Percentiles rank a stretch among this genome's conserved stretches.
Evolutionary conservation across 768 basidiomycete species (phyloP).

Genomic region (Tulasnella sp.): DNA sequence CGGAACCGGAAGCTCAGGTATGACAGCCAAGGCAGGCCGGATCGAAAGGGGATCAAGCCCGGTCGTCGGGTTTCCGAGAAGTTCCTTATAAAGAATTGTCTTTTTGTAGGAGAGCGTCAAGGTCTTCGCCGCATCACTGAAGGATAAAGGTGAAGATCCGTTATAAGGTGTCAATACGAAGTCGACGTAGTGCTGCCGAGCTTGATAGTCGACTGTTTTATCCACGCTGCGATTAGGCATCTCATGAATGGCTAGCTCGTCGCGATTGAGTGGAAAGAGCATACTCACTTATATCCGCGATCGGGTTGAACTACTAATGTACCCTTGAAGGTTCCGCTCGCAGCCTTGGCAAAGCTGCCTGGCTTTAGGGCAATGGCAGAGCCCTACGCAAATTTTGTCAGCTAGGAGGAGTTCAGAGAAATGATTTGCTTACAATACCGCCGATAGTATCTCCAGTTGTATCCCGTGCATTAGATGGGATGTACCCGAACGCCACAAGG

Average conservation of each 20-base stretch:
- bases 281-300: slow-evolving; percentile 24
- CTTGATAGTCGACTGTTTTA: slow-evolving; percentile 47
- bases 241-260: not conserved
- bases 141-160: slow-evolving; percentile 33
- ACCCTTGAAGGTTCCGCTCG: slow-evolving; percentile 35
- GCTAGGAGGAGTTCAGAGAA: not conserved
- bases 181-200: slow-evolving; percentile 48
- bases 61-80: slow-evolving; percentile 35
- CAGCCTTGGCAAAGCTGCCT: slow-evolving; percentile 31
- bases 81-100: slow-evolving; percentile 41
- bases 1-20: slow-evolving; percentile 37
- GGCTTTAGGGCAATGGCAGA: slow-evolving; percentile 47
- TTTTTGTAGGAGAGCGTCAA: slow-evolving; percentile 39
- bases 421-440: slow-evolving; percentile 33
- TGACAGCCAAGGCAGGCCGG: slow-evolving; percentile 30
- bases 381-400: not conserved
- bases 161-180: slow-evolving; percentile 51
- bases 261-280: not conserved
- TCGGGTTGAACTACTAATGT: slow-evolving; percentile 45
- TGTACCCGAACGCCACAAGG: slow-evolving; percentile 49
- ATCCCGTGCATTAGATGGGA: slow-evolving; percentile 44
- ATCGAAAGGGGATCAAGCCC: slow-evolving; percentile 45
- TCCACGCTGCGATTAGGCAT: slow-evolving; percentile 19
- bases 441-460: slow-evolving; percentile 49
- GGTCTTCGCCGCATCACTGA: slow-evolving; percentile 39